phyloP scores from a whole-genome alignment of 768 basidiomycete genomes.

The Pleurotus ostreatus region DNA sequence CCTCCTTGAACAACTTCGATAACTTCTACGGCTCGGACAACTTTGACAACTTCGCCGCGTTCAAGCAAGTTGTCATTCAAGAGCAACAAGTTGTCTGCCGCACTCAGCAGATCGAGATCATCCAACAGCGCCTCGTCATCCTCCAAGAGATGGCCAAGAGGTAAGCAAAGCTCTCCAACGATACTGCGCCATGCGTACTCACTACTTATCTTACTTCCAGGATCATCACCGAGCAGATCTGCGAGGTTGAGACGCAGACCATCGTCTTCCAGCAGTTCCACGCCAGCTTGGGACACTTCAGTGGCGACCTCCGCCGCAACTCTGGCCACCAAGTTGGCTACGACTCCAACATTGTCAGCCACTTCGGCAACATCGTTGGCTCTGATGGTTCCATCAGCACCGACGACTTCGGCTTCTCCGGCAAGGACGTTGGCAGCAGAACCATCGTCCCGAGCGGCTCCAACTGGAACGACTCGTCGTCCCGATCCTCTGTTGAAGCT shows the following conservation, averaged over 20 bases:
- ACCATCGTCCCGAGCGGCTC: constrained; percentile 30
- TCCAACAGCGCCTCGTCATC: constrained; percentile 43
- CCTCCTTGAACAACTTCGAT: constrained; percentile 36
- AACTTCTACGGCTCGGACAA: constrained; percentile 42
- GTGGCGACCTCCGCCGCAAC: constrained; percentile 34
- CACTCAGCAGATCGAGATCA: constrained; percentile 30
- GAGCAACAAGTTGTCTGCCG: constrained; percentile 34
- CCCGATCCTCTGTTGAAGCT: constrained; percentile 25
- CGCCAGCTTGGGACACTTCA: constrained; percentile 35
- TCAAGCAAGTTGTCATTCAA: constrained; percentile 29
- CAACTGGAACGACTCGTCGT: constrained; percentile 34
- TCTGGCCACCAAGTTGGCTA: constrained; percentile 35
- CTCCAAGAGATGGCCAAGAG: constrained; percentile 44
- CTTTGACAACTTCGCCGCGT: constrained; percentile 32
- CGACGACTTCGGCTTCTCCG: constrained; percentile 37
- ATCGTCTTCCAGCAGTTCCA: constrained; percentile 41
- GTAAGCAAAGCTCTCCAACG: constrained; percentile 16
- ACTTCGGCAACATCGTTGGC: constrained; percentile 29
- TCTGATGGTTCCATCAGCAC: constrained; percentile 32
- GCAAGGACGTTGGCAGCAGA: constrained; percentile 31
- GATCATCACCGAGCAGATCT: constrained; percentile 42
- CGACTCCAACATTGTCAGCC: constrained; percentile 31
- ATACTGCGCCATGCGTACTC: neutral
- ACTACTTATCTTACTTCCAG: constrained; percentile 16
- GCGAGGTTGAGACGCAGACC: constrained; percentile 47